Evolutionary conservation across 2,329 filamentous ascomycete genomes (phyloP), one percentile per base, ranked within the genome.

Genomic region (Hymenoscyphus scutula): DNA sequence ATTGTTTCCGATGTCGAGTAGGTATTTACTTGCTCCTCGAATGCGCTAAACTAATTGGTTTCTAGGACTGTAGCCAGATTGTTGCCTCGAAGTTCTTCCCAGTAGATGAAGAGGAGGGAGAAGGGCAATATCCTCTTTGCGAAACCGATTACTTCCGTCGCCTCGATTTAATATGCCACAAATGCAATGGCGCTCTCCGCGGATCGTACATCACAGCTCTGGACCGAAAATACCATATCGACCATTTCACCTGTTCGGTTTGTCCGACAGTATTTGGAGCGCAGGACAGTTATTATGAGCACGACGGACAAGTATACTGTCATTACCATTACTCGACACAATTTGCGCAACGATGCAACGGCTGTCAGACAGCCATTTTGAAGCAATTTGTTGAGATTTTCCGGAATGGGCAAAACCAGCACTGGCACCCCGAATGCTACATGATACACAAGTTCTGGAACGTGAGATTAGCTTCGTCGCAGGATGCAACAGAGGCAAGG

Each of bases 391-490:
- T 99, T 65, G 95, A 99, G 77, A 98, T 99, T 65, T 99, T 93
- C 77, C 89, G 95, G 70, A 98, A 98, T 76, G 94, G 94, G 1
- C 91, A 97, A 75, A 97, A 98, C 74, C 95, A 99, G 74, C 95
- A 99, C 75, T 99, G 95, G 95, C 95, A 99, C 74, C 95, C 95
- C 1, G 95, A 99, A 77, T 99, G 95, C 77, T 99, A 99, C 77
- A 99, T 99, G 95, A 99, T 99, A 66, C 95, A 99, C 79, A 99
- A 99, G 74, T 99, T 98, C 77, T 99, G 95, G 95, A 99, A 98
- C 74, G 95, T 99, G 64, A 88, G 95, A 58, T 81, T 99, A 41
- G 74, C 74, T 30, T 72, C 71, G 7, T 66, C 76, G 23, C 74
- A 77, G n/a, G 77, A 82, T 59, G 74, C 76, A 11, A 79, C 81